These are phyloP conservation scores for Scleroderma citrinum DNA, from an alignment of 768 basidiomycete species.

Conservation along the genomic window DNA sequence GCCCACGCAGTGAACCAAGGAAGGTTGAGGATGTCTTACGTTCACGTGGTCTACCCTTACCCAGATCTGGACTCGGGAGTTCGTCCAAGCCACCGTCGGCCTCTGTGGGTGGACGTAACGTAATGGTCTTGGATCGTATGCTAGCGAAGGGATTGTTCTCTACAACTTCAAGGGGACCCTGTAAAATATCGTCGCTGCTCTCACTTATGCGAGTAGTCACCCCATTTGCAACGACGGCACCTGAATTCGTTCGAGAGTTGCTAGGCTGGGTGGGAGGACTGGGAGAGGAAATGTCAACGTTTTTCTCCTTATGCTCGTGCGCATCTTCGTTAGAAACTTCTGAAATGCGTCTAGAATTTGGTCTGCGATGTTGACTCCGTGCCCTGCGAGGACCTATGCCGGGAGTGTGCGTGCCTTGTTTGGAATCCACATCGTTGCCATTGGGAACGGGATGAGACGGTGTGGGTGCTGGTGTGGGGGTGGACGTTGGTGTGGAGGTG, in stretches of 20 bases:
- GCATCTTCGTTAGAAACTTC: slow-evolving; percentile 21
- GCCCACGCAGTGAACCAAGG: slow-evolving; percentile 21
- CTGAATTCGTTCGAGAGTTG: not conserved
- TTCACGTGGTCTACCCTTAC: slow-evolving; percentile 10
- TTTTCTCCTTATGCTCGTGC: not conserved
- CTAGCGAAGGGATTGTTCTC: slow-evolving; percentile 21
- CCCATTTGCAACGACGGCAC: not conserved
- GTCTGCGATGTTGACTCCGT: slow-evolving; percentile 12
- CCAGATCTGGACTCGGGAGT: not conserved
- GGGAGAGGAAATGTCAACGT: not conserved
- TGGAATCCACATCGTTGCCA: not conserved
- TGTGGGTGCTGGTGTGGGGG: not conserved
- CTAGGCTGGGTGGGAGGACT: not conserved
- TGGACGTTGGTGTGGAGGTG: not conserved
- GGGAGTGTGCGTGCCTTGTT: not conserved
- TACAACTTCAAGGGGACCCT: slow-evolving; percentile 16
- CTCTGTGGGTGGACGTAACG: slow-evolving; percentile 2
- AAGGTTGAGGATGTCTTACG: slow-evolving; percentile 17
- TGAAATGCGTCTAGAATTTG: slow-evolving; percentile 20
- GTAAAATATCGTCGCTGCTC: slow-evolving; percentile 10
- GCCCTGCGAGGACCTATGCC: not conserved
- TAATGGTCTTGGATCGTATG: not conserved
- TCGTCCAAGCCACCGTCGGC: not conserved
- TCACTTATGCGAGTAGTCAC: slow-evolving; percentile 1
- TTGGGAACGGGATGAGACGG: not conserved